phyloP scores from a whole-genome alignment of 2,329 filamentous ascomycete species.

The Fusarium staphyleae region DNA sequence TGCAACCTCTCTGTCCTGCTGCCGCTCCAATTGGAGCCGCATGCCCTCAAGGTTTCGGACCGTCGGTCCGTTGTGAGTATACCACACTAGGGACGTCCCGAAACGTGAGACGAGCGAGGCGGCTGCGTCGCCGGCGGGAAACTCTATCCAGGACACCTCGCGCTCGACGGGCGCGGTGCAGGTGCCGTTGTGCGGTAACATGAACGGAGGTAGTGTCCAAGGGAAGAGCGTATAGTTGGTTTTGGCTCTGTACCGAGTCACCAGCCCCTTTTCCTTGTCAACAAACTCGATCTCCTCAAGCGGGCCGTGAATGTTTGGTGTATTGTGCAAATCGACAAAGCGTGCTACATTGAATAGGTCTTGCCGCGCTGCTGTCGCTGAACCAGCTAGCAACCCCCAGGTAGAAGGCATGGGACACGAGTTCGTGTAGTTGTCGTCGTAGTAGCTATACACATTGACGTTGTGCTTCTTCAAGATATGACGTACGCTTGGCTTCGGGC shows the following conservation, averaged over 20 bases:
- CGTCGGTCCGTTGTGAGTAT: slow-evolving; percentile 51
- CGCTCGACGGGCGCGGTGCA: slow-evolving; percentile 76
- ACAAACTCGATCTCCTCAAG: slow-evolving; percentile 49
- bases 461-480: slow-evolving; percentile 17
- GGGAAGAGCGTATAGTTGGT: slow-evolving; percentile 88
- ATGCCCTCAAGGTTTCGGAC: slow-evolving; percentile 63
- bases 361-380: slow-evolving; percentile 76
- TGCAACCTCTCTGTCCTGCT: slow-evolving; percentile 54
- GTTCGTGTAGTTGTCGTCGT: slow-evolving; percentile 58
- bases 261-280: slow-evolving; percentile 55
- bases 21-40: slow-evolving; percentile 71
- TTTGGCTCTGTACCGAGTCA: slow-evolving; percentile 56
- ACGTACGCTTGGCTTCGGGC: slow-evolving; percentile 11
- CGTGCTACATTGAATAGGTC: slow-evolving; percentile 91
- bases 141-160: slow-evolving; percentile 72
- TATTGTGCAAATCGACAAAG: slow-evolving; percentile 80
- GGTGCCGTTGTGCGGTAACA: slow-evolving; percentile 79
- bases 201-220: slow-evolving; percentile 82
- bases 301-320: slow-evolving; percentile 68
- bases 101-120: slow-evolving; percentile 45
- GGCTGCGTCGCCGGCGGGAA: slow-evolving; percentile 56
- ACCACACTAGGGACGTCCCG: slow-evolving; percentile 46
- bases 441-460: slow-evolving; percentile 46
- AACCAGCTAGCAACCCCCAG: slow-evolving; percentile 72
- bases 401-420: slow-evolving; percentile 71